Conservation (phyloP, 345 rosid genomes). For the Clausena lansium region DNA sequence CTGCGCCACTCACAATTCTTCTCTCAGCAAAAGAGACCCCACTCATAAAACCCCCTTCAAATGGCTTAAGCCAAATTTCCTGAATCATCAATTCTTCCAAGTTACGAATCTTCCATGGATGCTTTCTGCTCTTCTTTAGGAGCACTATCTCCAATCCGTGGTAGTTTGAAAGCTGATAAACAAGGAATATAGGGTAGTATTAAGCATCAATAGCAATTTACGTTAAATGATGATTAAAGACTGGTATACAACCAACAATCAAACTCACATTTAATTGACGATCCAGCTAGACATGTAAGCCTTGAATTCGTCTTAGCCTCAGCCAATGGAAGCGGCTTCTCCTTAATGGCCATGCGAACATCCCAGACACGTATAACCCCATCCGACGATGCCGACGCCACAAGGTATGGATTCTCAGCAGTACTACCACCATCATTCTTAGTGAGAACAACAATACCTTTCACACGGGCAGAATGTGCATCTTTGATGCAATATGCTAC, state of each 20-base stretch:
- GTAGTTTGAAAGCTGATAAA: constrained; percentile 33
- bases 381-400: constrained; percentile 90
- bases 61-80: not conserved
- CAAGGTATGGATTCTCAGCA: constrained; percentile 60
- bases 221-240: not conserved
- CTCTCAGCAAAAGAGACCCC: not conserved
- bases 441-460: constrained; percentile 75
- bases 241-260: not conserved
- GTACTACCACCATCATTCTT: constrained; percentile 36
- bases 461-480: constrained; percentile 83
- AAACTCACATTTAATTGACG: constrained; percentile 64
- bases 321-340: constrained; percentile 68
- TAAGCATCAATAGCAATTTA: not conserved
- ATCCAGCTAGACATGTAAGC: constrained; percentile 91
- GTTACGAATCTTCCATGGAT: constrained; percentile 13
- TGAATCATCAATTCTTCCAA: not conserved
- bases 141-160: constrained; percentile 20
- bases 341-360: constrained; percentile 63
- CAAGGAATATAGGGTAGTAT: not conserved
- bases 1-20: not conserved
- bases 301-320: constrained; percentile 84
- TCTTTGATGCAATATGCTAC: constrained; percentile 68
- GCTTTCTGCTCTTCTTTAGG: constrained; percentile 19
- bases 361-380: constrained; percentile 96
- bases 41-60: not conserved